phyloP scores from a whole-genome alignment of 2,329 filamentous ascomycete genomes.

The Ophiostoma australiae region DNA sequence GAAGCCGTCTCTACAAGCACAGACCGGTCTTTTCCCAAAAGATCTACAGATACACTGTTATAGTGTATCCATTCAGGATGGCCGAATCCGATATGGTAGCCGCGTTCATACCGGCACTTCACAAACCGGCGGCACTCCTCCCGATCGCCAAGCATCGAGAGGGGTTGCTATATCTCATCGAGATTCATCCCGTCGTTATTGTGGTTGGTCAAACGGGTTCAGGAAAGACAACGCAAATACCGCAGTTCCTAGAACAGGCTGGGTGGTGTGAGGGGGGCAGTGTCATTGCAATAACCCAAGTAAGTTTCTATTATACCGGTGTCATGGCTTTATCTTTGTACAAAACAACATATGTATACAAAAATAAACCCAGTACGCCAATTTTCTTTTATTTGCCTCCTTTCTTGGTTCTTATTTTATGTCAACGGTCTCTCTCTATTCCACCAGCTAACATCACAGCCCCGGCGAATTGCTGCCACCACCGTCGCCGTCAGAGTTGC shows the following conservation, averaged over 20 bases:
- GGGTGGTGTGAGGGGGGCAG: conserved; percentile 87
- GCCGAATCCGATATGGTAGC: conserved; percentile 53
- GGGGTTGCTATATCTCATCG: conserved; percentile 76
- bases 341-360: too few relatives aligned
- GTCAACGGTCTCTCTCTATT: neutral
- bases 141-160: conserved; percentile 82
- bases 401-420: neutral
- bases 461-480: conserved; percentile 82
- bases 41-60: neutral
- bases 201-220: conserved; percentile 92
- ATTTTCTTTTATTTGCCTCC: neutral
- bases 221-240: conserved; percentile 93
- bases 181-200: conserved; percentile 78
- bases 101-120: conserved; percentile 70
- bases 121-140: conserved; percentile 77
- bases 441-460: conserved; percentile 45
- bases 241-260: conserved; percentile 80
- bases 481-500: conserved; percentile 85
- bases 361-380: neutral
- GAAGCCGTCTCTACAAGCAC: neutral
- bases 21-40: neutral
- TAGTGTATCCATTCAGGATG: conserved; percentile 36
- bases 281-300: conserved; percentile 79
- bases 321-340: neutral
- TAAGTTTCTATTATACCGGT: conserved; percentile 9